phyloP scores from a whole-genome alignment of 2,329 filamentous ascomycete species.

The Blastomyces gilchristii region DNA sequence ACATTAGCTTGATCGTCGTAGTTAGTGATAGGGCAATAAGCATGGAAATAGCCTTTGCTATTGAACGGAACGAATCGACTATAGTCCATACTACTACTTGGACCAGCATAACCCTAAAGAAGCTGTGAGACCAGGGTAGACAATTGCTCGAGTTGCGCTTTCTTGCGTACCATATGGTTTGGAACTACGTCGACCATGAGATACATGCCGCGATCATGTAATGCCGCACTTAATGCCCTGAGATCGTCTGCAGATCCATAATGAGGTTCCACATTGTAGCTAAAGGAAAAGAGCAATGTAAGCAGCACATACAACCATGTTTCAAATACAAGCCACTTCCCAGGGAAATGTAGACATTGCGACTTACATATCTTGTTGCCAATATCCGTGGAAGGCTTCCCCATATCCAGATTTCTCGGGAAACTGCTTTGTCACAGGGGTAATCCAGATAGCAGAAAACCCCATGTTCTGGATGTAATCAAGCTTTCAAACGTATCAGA shows the following conservation, averaged over 20 bases:
- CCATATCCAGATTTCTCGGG: constrained; percentile 30
- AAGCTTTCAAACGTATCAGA: constrained; percentile 21
- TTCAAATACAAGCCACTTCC: background rate
- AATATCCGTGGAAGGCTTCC: constrained; percentile 43
- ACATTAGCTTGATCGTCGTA: constrained; percentile 42
- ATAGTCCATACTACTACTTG: constrained; percentile 45
- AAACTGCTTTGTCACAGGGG: constrained; percentile 35
- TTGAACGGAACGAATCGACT: constrained; percentile 45
- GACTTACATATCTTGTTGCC: constrained; percentile 35
- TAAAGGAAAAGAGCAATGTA: background rate
- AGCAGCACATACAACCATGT: background rate
- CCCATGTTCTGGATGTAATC: constrained; percentile 44
- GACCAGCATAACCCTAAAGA: constrained; percentile 28
- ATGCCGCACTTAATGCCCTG: constrained; percentile 35
- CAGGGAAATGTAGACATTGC: background rate
- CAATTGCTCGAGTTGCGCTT: background rate
- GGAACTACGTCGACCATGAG: constrained; percentile 45
- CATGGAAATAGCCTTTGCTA: constrained; percentile 50
- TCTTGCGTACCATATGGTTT: constrained; percentile 32
- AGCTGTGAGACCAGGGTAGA: background rate
- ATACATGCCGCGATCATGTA: constrained; percentile 41
- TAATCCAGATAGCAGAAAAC: constrained; percentile 33
- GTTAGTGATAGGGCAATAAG: constrained; percentile 44
- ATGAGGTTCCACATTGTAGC: constrained; percentile 38
- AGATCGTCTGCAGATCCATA: constrained; percentile 42